A percentile compares a stretch with the other conserved stretches of the same genome.
These are phyloP conservation scores for Psilocybe azurescens DNA, from an alignment of 768 basidiomycete species.

Conservation along the genomic window DNA sequence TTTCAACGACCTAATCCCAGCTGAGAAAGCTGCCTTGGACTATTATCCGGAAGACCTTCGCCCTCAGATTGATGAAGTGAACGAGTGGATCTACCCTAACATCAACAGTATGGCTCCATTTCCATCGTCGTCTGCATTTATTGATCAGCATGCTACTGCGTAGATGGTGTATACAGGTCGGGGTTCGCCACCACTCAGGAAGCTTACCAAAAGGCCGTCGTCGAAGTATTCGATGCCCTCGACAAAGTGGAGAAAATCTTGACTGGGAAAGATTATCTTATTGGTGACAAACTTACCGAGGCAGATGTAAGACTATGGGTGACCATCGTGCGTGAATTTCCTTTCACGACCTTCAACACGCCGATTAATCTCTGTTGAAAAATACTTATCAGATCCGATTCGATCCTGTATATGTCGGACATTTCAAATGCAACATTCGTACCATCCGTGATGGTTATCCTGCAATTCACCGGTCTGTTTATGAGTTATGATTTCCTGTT, in stretches of 20 bases:
- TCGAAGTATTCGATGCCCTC: constrained; percentile 76
- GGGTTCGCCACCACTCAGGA: constrained; percentile 86
- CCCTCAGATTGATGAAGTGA: constrained; percentile 81
- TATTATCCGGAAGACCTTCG: constrained; percentile 79
- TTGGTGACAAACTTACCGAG: constrained; percentile 85
- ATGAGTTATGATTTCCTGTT: neutral
- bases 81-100: constrained; percentile 85
- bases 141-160: no score
- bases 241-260: constrained; percentile 83
- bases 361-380: no score
- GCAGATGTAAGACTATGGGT: constrained; percentile 87
- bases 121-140: no score
- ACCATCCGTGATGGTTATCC: constrained; percentile 90
- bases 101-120: constrained; percentile 77
- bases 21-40: constrained; percentile 69
- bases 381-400: constrained; percentile 81
- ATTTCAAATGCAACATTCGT: constrained; percentile 94
- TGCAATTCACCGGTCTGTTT: constrained; percentile 65
- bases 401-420: constrained; percentile 87
- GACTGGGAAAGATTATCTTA: constrained; percentile 79
- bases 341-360: neutral
- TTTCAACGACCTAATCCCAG: constrained; percentile 76
- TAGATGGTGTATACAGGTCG: constrained; percentile 86
- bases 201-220: constrained; percentile 82
- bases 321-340: no score